Conservation (phyloP, 1,284 basidiomycete genomes). For the Pyrrhoderma noxium region DNA sequence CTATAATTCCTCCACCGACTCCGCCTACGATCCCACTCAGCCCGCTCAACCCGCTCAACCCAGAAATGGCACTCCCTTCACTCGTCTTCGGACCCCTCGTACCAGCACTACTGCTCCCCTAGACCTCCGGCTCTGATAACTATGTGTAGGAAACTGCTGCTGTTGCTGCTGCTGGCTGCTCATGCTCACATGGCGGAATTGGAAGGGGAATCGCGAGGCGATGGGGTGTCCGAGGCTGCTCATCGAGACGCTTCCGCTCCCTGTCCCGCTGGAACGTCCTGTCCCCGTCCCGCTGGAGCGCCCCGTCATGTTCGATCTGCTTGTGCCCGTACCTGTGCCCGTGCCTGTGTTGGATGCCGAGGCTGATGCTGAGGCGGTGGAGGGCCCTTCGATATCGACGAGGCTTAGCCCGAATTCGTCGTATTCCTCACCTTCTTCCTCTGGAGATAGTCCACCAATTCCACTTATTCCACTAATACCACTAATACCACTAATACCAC, state of each 20-base stretch:
- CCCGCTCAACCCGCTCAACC: neutral
- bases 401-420: slow-evolving; percentile 20
- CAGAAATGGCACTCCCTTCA: neutral
- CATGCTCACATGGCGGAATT: slow-evolving; percentile 43
- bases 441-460: no score
- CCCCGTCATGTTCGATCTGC: no score
- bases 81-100: neutral
- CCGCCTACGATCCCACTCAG: no score
- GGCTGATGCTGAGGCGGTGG: slow-evolving; percentile 40
- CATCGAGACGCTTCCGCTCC: slow-evolving; percentile 39
- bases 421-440: slow-evolving; percentile 32
- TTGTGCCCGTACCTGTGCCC: no score
- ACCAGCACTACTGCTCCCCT: no score
- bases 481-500: no score
- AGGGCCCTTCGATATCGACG: no score
- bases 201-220: slow-evolving; percentile 63
- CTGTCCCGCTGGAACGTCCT: no score
- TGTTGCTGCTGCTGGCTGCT: slow-evolving; percentile 39
- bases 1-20: no score
- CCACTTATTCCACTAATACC: no score
- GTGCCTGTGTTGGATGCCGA: slow-evolving; percentile 55
- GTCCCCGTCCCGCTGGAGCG: no score
- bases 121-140: slow-evolving; percentile 5
- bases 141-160: no score
- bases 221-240: slow-evolving; percentile 74